A percentile compares a stretch with the other conserved stretches of the same genome.
Evolutionary conservation across 768 basidiomycete species (phyloP).

Genomic region (Suillus placidus): DNA sequence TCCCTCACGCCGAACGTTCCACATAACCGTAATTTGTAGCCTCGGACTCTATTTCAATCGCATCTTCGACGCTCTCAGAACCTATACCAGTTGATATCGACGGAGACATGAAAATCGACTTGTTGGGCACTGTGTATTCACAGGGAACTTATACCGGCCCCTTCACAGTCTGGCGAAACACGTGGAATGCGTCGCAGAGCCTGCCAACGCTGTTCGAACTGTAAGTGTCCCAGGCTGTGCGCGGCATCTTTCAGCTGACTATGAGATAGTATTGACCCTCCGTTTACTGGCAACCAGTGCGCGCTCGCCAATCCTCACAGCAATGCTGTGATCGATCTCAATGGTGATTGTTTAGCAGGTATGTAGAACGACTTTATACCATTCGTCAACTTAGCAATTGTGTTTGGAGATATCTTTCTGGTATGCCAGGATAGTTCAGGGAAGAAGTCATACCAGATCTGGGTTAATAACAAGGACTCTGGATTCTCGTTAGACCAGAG

Average conservation of each 20-base stretch:
- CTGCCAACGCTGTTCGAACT: slow-evolving; percentile 61
- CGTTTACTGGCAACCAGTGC: slow-evolving; percentile 69
- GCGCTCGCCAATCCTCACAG: slow-evolving; percentile 86
- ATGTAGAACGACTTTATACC: slow-evolving; percentile 16
- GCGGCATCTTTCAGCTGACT: slow-evolving; percentile 11
- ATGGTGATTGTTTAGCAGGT: slow-evolving; percentile 97
- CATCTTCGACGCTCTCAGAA: slow-evolving; percentile 70
- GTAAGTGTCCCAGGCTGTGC: slow-evolving; percentile 44
- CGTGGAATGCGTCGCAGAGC: slow-evolving; percentile 64
- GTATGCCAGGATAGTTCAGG: slow-evolving; percentile 71
- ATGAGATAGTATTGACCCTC: slow-evolving; percentile 53
- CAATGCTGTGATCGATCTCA: slow-evolving; percentile 90
- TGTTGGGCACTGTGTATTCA: slow-evolving; percentile 67
- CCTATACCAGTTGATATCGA: slow-evolving; percentile 86
- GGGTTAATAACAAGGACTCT: slow-evolving; percentile 81
- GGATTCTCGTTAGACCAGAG: slow-evolving; percentile 73
- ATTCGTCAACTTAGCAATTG: background rate
- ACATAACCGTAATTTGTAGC: slow-evolving; percentile 11
- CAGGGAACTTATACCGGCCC: slow-evolving; percentile 37
- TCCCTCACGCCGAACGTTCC: background rate
- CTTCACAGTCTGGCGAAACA: slow-evolving; percentile 79
- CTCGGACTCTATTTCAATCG: slow-evolving; percentile 50
- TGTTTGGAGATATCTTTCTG: slow-evolving; percentile 76
- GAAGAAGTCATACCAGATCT: slow-evolving; percentile 81
- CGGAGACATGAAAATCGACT: slow-evolving; percentile 87